Percentiles rank a stretch among this genome's conserved stretches.
Evolutionary conservation across 1,139 yeast genomes (phyloP).

Genomic region (Nadsonia starkeyi-henricii): DNA sequence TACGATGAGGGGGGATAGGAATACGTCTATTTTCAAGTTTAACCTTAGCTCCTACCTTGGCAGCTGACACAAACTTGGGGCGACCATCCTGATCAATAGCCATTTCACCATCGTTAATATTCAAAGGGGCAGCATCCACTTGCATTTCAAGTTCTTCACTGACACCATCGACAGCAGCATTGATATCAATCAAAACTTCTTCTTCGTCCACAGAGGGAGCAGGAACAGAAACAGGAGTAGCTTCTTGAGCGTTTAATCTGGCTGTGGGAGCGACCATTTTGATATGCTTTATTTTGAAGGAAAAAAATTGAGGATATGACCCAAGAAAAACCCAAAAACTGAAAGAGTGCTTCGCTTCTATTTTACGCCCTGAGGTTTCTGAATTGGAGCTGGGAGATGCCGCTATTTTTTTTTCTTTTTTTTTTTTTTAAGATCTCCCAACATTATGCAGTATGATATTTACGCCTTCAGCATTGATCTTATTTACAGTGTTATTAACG

Average conservation of each 20-base stretch:
- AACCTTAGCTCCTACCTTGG: constrained; percentile 50
- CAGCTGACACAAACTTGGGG: constrained; percentile 73
- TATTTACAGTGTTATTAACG: no score
- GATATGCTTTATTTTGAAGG: background rate
- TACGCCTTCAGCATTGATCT: background rate
- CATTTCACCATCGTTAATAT: constrained; percentile 24
- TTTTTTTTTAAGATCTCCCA: background rate
- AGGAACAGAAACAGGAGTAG: background rate
- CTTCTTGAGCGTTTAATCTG: constrained; percentile 11
- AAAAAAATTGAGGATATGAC: background rate
- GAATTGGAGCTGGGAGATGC: no score
- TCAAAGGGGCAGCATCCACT: constrained; percentile 11
- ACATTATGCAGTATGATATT: background rate
- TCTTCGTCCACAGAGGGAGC: constrained; percentile 30
- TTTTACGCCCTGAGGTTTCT: no score
- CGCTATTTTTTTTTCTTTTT: background rate
- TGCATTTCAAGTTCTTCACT: constrained; percentile 21
- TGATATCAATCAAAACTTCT: constrained; percentile 42
- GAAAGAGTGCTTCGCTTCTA: no score
- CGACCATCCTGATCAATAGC: constrained; percentile 76
- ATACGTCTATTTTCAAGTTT: constrained; percentile 79
- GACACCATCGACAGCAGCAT: constrained; percentile 1
- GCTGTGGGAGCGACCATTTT: constrained; percentile 69
- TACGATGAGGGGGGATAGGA: constrained; percentile 91
- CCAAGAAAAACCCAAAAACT: no score